phyloP scores from a whole-genome alignment of 2,329 filamentous ascomycete genomes.

The Pleurostoma richardsiae region DNA sequence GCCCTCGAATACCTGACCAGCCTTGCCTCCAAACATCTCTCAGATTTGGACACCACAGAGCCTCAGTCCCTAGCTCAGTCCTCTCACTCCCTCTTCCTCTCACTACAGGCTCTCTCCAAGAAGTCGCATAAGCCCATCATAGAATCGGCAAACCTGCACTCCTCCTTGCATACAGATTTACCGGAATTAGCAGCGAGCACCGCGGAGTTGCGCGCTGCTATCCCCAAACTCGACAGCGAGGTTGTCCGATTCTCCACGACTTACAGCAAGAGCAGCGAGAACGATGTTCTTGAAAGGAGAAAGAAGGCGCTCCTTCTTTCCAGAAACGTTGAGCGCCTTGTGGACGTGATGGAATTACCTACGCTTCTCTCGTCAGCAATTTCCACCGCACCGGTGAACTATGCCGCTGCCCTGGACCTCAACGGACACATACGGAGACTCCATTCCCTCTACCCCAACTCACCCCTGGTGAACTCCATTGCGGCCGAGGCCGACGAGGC shows the following conservation, averaged over 20 bases:
- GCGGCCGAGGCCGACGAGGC: conserved; percentile 74
- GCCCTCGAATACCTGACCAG: conserved; percentile 70
- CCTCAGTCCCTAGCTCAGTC: conserved; percentile 74
- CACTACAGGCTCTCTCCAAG: conserved; percentile 83
- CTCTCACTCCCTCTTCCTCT: conserved; percentile 74
- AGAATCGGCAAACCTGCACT: conserved; percentile 71
- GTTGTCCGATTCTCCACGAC: conserved; percentile 76
- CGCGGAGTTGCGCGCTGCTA: conserved; percentile 60
- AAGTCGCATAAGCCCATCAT: conserved; percentile 84
- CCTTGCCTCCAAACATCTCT: conserved; percentile 71
- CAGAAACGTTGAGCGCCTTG: conserved; percentile 81
- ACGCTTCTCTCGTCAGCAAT: conserved; percentile 78
- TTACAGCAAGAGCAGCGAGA: conserved; percentile 70
- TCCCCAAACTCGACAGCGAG: conserved; percentile 75
- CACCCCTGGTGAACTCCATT: conserved; percentile 68
- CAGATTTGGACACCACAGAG: conserved; percentile 69
- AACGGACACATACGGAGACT: conserved; percentile 90
- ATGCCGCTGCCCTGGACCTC: conserved; percentile 84
- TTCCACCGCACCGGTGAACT: conserved; percentile 61
- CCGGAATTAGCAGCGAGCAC: conserved; percentile 63
- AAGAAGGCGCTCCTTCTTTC: conserved; percentile 77
- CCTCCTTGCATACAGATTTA: conserved; percentile 67
- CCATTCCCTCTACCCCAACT: conserved; percentile 75
- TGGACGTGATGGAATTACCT: conserved; percentile 87
- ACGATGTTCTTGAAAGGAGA: conserved; percentile 65